phyloP scores from a whole-genome alignment of 495 filamentous ascomycete genomes.

The Xylaria telfairii region DNA sequence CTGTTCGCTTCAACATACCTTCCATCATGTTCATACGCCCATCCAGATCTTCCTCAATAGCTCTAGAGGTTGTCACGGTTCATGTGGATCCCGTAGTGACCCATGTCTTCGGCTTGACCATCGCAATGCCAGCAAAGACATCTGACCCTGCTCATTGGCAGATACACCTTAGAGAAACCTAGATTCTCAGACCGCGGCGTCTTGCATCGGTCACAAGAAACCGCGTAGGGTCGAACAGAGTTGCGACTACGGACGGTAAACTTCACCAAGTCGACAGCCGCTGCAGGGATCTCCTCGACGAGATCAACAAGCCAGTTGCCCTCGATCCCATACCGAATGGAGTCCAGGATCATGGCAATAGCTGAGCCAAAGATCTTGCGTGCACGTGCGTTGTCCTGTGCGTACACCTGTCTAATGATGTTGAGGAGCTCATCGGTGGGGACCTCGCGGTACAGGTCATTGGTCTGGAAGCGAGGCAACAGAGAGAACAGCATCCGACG shows the following conservation, averaged over 20 bases:
- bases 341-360: background rate
- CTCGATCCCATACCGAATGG: background rate
- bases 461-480: background rate
- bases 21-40: background rate
- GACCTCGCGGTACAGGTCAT: background rate
- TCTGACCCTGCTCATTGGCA: background rate
- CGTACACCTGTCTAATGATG: background rate
- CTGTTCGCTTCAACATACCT: background rate
- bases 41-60: background rate
- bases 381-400: background rate
- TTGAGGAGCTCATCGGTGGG: background rate
- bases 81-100: background rate
- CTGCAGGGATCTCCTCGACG: background rate
- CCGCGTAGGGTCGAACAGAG: background rate
- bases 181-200: background rate
- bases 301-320: background rate
- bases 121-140: background rate
- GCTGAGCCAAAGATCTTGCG: background rate
- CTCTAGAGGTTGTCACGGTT: background rate
- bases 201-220: background rate
- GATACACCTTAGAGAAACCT: background rate
- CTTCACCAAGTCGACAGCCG: background rate
- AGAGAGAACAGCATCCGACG: background rate
- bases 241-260: background rate
- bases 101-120: background rate